Percentiles rank a stretch among this genome's conserved stretches.
Evolutionary conservation across 2,329 filamentous ascomycete genomes (phyloP).

Genomic region (Gliomastix tumulicola): DNA sequence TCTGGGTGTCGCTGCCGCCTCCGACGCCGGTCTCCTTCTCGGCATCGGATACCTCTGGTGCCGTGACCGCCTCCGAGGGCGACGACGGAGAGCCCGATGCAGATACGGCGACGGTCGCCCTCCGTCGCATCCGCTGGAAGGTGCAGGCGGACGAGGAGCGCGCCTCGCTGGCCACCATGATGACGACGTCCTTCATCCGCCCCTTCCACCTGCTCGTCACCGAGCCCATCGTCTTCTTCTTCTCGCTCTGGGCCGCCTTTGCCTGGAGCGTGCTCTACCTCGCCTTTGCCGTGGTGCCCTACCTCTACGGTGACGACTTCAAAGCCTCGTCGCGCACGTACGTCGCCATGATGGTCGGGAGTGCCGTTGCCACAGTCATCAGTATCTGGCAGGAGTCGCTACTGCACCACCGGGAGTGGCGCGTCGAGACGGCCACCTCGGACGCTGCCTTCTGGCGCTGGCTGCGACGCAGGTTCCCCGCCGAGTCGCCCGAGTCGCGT

Average conservation of each 20-base stretch:
- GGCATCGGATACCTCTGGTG: slow-evolving; percentile 5
- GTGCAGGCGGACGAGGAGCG: slow-evolving; percentile 74
- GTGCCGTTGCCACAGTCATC: slow-evolving; percentile 57
- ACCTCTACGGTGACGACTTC: slow-evolving; percentile 66
- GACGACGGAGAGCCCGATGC: not conserved
- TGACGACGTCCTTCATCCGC: slow-evolving; percentile 65
- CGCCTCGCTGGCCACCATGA: slow-evolving; percentile 59
- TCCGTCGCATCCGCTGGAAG: slow-evolving; percentile 64
- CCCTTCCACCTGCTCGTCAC: slow-evolving; percentile 74
- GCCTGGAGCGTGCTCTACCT: slow-evolving; percentile 86
- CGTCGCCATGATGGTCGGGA: slow-evolving; percentile 61
- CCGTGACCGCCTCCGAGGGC: not conserved
- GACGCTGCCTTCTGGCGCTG: slow-evolving; percentile 33
- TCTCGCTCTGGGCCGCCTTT: slow-evolving; percentile 85
- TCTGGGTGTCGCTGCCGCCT: slow-evolving; percentile 25
- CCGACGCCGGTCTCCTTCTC: too few relatives aligned
- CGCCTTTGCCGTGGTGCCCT: slow-evolving; percentile 72
- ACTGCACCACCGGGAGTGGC: slow-evolving; percentile 37
- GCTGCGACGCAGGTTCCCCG: slow-evolving; percentile 36
- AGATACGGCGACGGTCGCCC: not conserved
- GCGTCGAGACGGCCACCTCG: slow-evolving; percentile 10
- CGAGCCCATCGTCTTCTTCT: slow-evolving; percentile 76
- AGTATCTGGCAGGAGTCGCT: slow-evolving; percentile 69
- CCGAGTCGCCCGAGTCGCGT: slow-evolving; percentile 63
- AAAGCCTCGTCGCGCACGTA: slow-evolving; percentile 66